Conservation (phyloP, 768 basidiomycete genomes). For the Collybia sordida region DNA sequence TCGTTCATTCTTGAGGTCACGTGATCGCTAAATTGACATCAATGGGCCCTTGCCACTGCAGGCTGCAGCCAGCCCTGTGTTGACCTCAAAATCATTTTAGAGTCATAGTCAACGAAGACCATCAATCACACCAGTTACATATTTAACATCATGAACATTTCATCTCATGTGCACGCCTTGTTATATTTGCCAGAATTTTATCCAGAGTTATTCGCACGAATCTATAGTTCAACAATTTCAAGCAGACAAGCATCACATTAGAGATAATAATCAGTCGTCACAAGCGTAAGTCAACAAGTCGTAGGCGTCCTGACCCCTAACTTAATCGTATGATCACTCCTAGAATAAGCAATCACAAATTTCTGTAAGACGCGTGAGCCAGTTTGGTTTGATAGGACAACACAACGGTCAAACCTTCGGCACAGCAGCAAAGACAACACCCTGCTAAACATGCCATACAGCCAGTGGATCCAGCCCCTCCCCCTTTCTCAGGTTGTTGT, state of each 20-base stretch:
- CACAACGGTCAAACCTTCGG: slow-evolving; percentile 52
- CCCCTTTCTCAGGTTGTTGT: slow-evolving; percentile 52
- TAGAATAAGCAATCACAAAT: slow-evolving; percentile 74
- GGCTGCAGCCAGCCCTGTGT: too few species aligned
- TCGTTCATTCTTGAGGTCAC: slow-evolving; percentile 17
- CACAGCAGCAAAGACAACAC: slow-evolving; percentile 65
- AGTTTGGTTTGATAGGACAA: slow-evolving; percentile 1
- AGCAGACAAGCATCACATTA: background rate
- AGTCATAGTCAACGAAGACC: too few species aligned
- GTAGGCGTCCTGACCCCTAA: background rate
- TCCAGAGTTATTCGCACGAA: too few species aligned
- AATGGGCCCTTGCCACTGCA: too few species aligned
- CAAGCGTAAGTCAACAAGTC: background rate
- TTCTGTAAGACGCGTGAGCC: slow-evolving; percentile 40
- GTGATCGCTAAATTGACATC: too few species aligned
- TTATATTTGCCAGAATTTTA: too few species aligned
- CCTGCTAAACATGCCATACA: slow-evolving; percentile 69
- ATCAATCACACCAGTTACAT: too few species aligned
- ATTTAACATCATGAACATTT: background rate
- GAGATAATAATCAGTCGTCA: background rate
- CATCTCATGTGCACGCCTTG: too few species aligned
- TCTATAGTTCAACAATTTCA: background rate
- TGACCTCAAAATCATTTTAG: too few species aligned
- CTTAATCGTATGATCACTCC: background rate
- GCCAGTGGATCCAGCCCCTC: slow-evolving; percentile 34